Evolutionary conservation across 106 monocot species (phyloP), one percentile per base, ranked within the genome.

Genomic region (Alisma plantagoaquatica): DNA sequence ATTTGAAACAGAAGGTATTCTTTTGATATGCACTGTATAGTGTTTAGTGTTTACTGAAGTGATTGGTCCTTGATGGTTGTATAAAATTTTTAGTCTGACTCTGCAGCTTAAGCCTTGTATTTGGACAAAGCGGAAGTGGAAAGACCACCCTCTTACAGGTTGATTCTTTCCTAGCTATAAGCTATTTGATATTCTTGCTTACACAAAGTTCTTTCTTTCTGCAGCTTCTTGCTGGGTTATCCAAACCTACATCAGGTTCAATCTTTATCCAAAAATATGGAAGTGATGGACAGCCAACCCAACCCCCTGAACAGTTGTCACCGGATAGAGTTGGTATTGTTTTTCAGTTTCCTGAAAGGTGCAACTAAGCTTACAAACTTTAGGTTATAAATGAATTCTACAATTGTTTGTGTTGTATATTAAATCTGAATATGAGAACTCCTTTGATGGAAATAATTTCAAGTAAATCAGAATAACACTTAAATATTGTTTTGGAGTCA

Each of bases 321-420:
- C 74, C 81, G 41, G 65, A 98, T 60, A 85, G 69, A 45, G 89
- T 89, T 56, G 89, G 96, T 31, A 84, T 98, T 48, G 84, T 89
- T 24, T 98, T 89, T 60, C 96, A 98, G 65, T 98, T 98, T 79
- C 96, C 89, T 58, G 96, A 98, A 65, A 98, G 96, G 96, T 98
- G 74, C n/a, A 28, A 27, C 24, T n/a, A 20, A 16, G 3, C 45
- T 10, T 17, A 45, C 45, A 4, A 43, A 16, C 18, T 43, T 2
- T 8, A 18, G 44, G 21, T 45, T 17, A 45, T 45, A 45, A 12
- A 21, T 9, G n/a, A n/a, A 21, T 17, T n/a, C 21, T 45, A 12
- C 17, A 18, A 45, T 45, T 45, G 1, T 18, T 45, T 45, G 44
- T 45, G 17, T 45, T 45, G 11, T 45, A 45, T 45, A n/a, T n/a